Conservation (phyloP, 2,329 filamentous ascomycete species). For the Botrytis fragariae region DNA sequence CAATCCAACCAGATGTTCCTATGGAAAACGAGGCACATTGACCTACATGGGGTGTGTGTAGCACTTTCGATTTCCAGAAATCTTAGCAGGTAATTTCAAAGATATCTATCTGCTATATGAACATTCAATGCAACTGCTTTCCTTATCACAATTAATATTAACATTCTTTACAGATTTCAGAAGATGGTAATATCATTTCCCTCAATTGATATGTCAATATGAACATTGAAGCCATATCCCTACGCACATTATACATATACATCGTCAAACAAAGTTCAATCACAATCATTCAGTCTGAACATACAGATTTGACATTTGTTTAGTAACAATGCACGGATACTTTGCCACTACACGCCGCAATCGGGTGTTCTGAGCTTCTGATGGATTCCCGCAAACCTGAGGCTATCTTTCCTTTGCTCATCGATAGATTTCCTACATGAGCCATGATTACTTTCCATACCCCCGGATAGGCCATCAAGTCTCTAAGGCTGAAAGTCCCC, state of each 20-base stretch:
- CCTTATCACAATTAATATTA: neutral
- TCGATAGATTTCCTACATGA: neutral
- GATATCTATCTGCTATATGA: neutral
- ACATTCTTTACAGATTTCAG: neutral
- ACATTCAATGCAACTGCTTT: neutral
- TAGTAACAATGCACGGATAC: neutral
- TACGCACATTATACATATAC: too few species aligned
- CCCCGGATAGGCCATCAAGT: neutral
- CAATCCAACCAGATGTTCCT: neutral
- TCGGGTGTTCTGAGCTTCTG: neutral
- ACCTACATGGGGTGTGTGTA: neutral
- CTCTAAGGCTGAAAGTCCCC: neutral
- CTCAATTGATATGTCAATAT: neutral
- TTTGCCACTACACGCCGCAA: neutral
- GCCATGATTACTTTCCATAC: neutral
- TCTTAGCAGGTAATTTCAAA: neutral
- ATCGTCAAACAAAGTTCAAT: neutral
- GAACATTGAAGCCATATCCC: neutral
- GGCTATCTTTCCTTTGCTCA: neutral
- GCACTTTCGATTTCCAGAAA: neutral
- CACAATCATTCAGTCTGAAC: neutral
- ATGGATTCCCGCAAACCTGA: neutral
- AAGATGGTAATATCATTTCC: neutral
- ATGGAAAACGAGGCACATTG: neutral
- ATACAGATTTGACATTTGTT: conserved; percentile 6